A percentile compares a stretch with the other conserved stretches of the same genome.
phyloP scores from a whole-genome alignment of 2,329 filamentous ascomycete genomes.

The Atkinsonella texensis region DNA sequence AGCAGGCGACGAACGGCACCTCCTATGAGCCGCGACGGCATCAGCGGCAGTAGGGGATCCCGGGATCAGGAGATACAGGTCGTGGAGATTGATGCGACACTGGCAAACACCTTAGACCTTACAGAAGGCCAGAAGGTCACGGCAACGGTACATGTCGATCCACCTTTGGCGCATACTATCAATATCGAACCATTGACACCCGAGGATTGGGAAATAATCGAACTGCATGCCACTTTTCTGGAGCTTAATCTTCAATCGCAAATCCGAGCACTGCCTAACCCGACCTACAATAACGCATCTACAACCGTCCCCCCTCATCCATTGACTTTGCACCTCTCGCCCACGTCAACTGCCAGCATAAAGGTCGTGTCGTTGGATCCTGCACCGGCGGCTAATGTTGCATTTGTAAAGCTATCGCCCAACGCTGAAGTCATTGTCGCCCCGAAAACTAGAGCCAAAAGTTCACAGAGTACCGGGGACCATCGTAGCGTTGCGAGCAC shows the following conservation, averaged over 20 bases:
- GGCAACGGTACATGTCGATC: conserved; percentile 69
- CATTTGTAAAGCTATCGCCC: conserved; percentile 85
- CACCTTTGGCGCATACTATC: conserved; percentile 82
- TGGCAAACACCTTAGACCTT: conserved; percentile 66
- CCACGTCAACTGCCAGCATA: conserved; percentile 90
- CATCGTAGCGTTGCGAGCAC: conserved; percentile 70
- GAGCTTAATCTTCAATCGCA: conserved; percentile 89
- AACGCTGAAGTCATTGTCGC: conserved; percentile 97
- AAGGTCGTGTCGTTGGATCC: conserved; percentile 75
- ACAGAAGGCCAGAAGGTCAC: conserved; percentile 70
- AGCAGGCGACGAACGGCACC: conserved; percentile 73
- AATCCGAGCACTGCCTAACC: conserved; percentile 87
- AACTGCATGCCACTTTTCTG: conserved; percentile 89
- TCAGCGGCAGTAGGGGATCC: conserved; percentile 45
- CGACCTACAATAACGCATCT: conserved; percentile 44
- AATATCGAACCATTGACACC: conserved; percentile 93
- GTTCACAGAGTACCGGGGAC: conserved; percentile 54
- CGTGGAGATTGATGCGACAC: conserved; percentile 79
- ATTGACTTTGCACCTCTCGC: conserved; percentile 83
- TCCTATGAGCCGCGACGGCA: conserved; percentile 62
- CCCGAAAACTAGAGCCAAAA: conserved; percentile 72
- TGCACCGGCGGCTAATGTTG: conserved; percentile 48
- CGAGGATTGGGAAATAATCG: conserved; percentile 98
- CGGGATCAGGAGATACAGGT: conserved; percentile 65
- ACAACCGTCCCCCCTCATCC: conserved; percentile 54